Evolutionary conservation across 306 rosid genomes (phyloP), one percentile per base, ranked within the genome.

Genomic region (Begonia peltatifolia): DNA sequence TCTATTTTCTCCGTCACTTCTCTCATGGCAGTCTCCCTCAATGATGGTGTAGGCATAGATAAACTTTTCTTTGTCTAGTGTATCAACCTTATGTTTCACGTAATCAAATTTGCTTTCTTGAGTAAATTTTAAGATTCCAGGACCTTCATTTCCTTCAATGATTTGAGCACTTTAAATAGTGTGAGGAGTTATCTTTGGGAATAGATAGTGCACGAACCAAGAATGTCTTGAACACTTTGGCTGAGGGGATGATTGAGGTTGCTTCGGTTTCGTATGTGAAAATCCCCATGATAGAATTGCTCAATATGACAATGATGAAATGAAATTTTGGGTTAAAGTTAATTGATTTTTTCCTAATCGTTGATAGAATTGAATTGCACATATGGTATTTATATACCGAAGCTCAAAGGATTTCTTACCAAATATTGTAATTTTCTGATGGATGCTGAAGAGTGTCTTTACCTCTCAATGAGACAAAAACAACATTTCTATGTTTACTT

Each of bases 151-250:
- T 48, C 87, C 93, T 65, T 76, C 56, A 6, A 64, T 15, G 47
- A 61, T 14, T 42, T 67, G 84, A 46, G 54, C 11, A 36, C 64
- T 55, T 5, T 70, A 53, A 11, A 77, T 41, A 20, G 15, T 46
- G 7, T 78, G 70, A 2, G 70, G 74, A 2, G 63, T 46, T 57
- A 74, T 23, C 53, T 75, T 72, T 2, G 80, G 76, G 55, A 82
- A 35, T 54, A 82, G 63, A 46, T 56, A 67, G 18, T 69, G 52
- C 52, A 46, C 75, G 76, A 4, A 53, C 9, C 8, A 72, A 17
- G 23, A 78, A 48, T 42, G 82, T 71, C 74, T 75, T 78, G 85
- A 65, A 78, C 9, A 78, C 59, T 63, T 63, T 75, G 9, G 74
- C 2, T 14, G 71, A 73, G 0, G 86, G 47, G 14, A 78, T 66